Conservation (phyloP, 805 yeast species). For the Candida succiphila region DNA sequence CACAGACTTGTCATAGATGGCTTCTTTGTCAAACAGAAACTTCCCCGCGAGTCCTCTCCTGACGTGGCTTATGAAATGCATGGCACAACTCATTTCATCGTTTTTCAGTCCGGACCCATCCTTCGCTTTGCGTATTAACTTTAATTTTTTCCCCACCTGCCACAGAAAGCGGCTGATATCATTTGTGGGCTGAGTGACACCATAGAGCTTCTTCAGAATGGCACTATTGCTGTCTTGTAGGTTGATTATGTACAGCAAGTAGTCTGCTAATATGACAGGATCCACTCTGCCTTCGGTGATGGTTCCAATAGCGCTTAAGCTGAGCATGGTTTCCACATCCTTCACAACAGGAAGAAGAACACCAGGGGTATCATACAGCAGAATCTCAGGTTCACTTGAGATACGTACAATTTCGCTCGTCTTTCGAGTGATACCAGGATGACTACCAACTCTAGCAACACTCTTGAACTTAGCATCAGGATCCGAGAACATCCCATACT, state of each 20-base stretch:
- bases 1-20: background rate
- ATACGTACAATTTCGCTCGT: slow-evolving; percentile 71
- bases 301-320: slow-evolving; percentile 65
- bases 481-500: slow-evolving; percentile 13
- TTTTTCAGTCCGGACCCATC: slow-evolving; percentile 24
- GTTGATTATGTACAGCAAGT: slow-evolving; percentile 65
- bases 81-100: slow-evolving; percentile 53
- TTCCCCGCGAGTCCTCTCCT: slow-evolving; percentile 40
- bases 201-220: too few species aligned
- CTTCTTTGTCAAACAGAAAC: slow-evolving; percentile 18
- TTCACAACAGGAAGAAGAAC: slow-evolving; percentile 72
- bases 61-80: slow-evolving; percentile 54
- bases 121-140: slow-evolving; percentile 10
- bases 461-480: slow-evolving; percentile 34
- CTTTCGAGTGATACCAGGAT: slow-evolving; percentile 82
- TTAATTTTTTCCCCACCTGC: slow-evolving; percentile 33
- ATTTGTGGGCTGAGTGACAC: slow-evolving; percentile 76
- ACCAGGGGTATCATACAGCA: slow-evolving; percentile 88
- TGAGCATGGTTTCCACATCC: slow-evolving; percentile 60
- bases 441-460: slow-evolving; percentile 78
- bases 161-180: slow-evolving; percentile 47
- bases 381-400: slow-evolving; percentile 48
- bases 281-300: slow-evolving; percentile 63
- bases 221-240: slow-evolving; percentile 47
- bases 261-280: slow-evolving; percentile 82